Percentiles rank a stretch among this genome's conserved stretches.
Evolutionary conservation across 169 alveolate species (phyloP).

Genomic region (Plasmodium inui): DNA sequence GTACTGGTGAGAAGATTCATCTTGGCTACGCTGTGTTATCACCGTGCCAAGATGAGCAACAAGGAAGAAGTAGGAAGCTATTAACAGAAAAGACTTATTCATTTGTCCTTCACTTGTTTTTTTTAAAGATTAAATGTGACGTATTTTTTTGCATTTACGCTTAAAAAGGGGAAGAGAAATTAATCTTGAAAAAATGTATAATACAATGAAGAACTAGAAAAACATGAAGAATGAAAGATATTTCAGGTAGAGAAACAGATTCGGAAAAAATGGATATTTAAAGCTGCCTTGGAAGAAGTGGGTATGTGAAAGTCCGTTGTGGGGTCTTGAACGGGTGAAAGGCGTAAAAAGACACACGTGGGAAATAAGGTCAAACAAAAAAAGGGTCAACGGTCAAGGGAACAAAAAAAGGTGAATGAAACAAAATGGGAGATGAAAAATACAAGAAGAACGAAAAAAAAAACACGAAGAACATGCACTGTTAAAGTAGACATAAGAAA

Average conservation of each 20-base stretch:
- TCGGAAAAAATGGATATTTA: background rate
- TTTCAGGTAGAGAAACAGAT: slow-evolving; percentile 47
- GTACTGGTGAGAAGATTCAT: slow-evolving; percentile 24
- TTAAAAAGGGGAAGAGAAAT: slow-evolving; percentile 22
- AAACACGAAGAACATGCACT: slow-evolving; percentile 7
- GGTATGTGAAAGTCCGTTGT: background rate
- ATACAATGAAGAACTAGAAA: slow-evolving; percentile 24
- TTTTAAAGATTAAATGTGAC: slow-evolving; percentile 20
- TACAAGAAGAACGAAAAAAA: slow-evolving; percentile 9
- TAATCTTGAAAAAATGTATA: slow-evolving; percentile 23
- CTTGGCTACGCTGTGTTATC: slow-evolving; percentile 18
- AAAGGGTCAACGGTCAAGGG: background rate
- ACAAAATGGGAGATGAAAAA: slow-evolving; percentile 11
- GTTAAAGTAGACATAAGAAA: slow-evolving; percentile 29
- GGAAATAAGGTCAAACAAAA: slow-evolving; percentile 1
- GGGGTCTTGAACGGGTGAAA: slow-evolving; percentile 18
- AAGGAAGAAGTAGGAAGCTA: slow-evolving; percentile 33
- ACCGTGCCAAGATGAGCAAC: slow-evolving; percentile 20
- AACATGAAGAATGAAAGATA: slow-evolving; percentile 6
- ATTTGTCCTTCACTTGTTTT: slow-evolving; percentile 36
- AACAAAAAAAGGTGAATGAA: background rate
- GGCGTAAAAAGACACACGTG: slow-evolving; percentile 4
- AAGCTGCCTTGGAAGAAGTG: background rate
- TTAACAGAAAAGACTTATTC: slow-evolving; percentile 54
- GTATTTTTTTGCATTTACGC: slow-evolving; percentile 8